A percentile compares a stretch with the other conserved stretches of the same genome.
Conservation (phyloP, 306 rosid genomes). For the Prunus campanulata region DNA sequence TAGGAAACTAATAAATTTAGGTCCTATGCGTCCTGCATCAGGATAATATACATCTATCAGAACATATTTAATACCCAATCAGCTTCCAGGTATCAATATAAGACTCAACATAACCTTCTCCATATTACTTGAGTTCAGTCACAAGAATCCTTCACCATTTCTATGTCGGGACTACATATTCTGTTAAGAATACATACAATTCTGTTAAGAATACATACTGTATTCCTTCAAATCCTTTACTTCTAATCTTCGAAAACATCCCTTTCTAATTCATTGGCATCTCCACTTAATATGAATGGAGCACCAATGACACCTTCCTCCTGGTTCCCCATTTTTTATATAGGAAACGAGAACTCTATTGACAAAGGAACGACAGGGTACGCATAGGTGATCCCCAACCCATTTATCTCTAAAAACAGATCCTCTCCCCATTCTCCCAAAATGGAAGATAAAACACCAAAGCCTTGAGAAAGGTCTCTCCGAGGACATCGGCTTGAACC, state of each 20-base stretch:
- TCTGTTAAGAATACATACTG: background rate
- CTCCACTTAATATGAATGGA: background rate
- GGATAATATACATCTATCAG: background rate
- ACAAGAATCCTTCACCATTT: background rate
- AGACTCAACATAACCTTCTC: background rate
- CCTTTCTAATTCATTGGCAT: too few species aligned
- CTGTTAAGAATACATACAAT: too few species aligned
- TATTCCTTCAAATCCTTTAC: background rate
- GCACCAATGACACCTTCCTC: background rate
- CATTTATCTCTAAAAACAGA: background rate
- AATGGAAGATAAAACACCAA: background rate
- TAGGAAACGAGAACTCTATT: background rate
- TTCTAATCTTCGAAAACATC: background rate
- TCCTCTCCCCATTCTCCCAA: background rate
- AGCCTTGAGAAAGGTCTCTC: slow-evolving; percentile 4
- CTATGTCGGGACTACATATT: background rate
- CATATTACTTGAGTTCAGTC: background rate
- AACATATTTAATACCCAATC: background rate
- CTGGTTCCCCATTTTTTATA: background rate
- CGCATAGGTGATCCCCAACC: background rate
- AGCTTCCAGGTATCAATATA: background rate
- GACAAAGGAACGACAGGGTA: background rate
- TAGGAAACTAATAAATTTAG: too few species aligned
- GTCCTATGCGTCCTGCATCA: too few species aligned
- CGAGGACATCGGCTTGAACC: background rate